A percentile compares a stretch with the other conserved stretches of the same genome.
phyloP scores from a whole-genome alignment of 2,329 filamentous ascomycete species.

The Botrytis fragariae region DNA sequence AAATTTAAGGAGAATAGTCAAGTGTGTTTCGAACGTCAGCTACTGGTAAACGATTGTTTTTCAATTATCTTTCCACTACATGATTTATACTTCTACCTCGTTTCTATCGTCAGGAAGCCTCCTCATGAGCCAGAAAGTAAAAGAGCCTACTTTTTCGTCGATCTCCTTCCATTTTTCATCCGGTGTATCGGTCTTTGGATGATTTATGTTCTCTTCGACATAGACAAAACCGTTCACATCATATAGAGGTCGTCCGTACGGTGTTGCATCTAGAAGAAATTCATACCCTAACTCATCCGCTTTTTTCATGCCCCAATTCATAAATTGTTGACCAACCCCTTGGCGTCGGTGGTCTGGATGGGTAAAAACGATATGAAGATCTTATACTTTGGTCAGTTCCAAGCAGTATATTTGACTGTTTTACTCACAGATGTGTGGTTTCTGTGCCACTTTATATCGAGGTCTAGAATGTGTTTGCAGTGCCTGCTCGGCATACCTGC shows the following conservation, averaged over 20 bases:
- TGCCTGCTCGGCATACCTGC: slow-evolving; percentile 13
- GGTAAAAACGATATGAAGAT: slow-evolving; percentile 18
- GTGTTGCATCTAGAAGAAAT: slow-evolving; percentile 18
- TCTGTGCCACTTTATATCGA: neutral
- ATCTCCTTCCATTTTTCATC: slow-evolving; percentile 21
- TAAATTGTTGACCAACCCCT: slow-evolving; percentile 12
- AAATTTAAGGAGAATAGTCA: neutral
- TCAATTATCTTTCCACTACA: neutral
- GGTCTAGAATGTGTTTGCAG: slow-evolving; percentile 10
- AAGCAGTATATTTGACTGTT: neutral
- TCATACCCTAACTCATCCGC: slow-evolving; percentile 15
- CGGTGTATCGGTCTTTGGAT: slow-evolving; percentile 14
- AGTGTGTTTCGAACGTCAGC: neutral
- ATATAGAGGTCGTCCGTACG: slow-evolving; percentile 13
- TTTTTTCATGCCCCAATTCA: slow-evolving; percentile 16
- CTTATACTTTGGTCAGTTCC: slow-evolving; percentile 10
- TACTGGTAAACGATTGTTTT: neutral
- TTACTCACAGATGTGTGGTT: slow-evolving; percentile 22
- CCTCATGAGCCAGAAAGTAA: slow-evolving; percentile 21
- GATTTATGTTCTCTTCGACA: slow-evolving; percentile 17
- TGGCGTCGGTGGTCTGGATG: slow-evolving; percentile 22
- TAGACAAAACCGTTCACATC: slow-evolving; percentile 17
- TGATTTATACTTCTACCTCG: neutral
- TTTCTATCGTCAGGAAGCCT: slow-evolving; percentile 1
- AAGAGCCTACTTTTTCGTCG: slow-evolving; percentile 17